These are phyloP conservation scores for Zygoascus flipseniorum DNA, from an alignment of 805 yeast genomes.

Conservation along the genomic window DNA sequence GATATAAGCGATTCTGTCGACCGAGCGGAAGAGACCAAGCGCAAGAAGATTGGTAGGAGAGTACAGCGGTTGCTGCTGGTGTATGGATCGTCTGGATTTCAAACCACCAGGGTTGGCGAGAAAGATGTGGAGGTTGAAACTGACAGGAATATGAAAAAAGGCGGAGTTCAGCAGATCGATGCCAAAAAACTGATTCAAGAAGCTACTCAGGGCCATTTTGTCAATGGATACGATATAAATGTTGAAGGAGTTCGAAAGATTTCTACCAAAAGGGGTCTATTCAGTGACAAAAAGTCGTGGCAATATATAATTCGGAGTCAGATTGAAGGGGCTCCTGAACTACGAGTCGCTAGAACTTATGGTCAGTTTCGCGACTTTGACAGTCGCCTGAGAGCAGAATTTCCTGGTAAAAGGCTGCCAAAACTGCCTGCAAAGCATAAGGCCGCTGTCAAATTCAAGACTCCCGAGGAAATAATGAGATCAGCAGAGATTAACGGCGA, in stretches of 20 bases:
- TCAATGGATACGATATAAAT: conserved; percentile 56
- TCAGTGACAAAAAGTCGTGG: conserved; percentile 21
- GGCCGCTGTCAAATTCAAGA: conserved; percentile 18
- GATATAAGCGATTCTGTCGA: conserved; percentile 67
- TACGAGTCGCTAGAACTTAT: conserved; percentile 55
- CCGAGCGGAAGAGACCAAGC: conserved; percentile 65
- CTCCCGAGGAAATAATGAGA: conserved; percentile 1
- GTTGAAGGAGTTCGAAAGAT: conserved; percentile 53
- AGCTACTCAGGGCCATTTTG: conserved; percentile 22
- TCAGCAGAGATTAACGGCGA: not conserved
- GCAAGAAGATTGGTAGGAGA: conserved; percentile 48
- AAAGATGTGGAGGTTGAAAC: conserved; percentile 22
- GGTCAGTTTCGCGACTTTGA: conserved; percentile 58
- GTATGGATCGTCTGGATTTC: conserved; percentile 67
- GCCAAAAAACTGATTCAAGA: conserved; percentile 15
- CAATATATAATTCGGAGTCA: conserved; percentile 26
- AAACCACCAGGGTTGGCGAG: conserved; percentile 34
- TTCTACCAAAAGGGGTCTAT: conserved; percentile 17
- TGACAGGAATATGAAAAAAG: conserved; percentile 9
- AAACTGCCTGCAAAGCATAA: conserved; percentile 49
- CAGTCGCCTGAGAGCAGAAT: conserved; percentile 37
- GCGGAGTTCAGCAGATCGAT: conserved; percentile 17
- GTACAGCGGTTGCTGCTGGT: conserved; percentile 55
- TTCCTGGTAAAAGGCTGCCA: conserved; percentile 64
- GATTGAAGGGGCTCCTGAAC: conserved; percentile 25